A percentile compares a stretch with the other conserved stretches of the same genome.
These are phyloP conservation scores for Ichthyophthirius multifiliis DNA, from an alignment of 169 alveolate species.

Conservation along the genomic window DNA sequence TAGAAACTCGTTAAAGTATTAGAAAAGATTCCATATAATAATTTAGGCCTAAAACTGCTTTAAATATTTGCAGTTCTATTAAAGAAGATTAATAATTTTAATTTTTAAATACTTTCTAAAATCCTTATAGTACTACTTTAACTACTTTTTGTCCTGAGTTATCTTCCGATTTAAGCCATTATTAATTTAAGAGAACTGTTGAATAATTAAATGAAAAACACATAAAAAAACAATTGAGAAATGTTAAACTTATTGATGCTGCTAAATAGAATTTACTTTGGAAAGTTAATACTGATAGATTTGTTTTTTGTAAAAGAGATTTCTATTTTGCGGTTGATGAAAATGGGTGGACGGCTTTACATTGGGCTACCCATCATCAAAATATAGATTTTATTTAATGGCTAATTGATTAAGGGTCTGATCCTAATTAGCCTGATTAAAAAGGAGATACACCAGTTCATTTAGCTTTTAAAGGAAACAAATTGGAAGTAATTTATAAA, in stretches of 20 bases:
- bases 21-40: too few species aligned
- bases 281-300: neutral
- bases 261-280: constrained; percentile 11
- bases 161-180: neutral
- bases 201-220: neutral
- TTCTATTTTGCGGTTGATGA: neutral
- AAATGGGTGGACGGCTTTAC: neutral
- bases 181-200: neutral
- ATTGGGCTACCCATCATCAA: neutral
- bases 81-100: neutral
- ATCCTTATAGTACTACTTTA: neutral
- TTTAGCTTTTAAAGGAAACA: neutral
- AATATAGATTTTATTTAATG: constrained; percentile 8
- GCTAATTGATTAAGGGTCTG: neutral
- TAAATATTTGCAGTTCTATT: neutral
- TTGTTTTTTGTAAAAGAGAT: neutral
- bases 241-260: constrained; percentile 6
- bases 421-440: neutral
- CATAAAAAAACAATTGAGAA: neutral
- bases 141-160: neutral
- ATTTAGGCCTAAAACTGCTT: neutral
- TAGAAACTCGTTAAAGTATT: too few species aligned
- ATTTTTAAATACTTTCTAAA: neutral
- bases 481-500: neutral
- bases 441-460: constrained; percentile 4